A percentile compares a stretch with the other conserved stretches of the same genome.
phyloP scores from a whole-genome alignment of 257 asterid genomes.

The Linderniella brevidens region DNA sequence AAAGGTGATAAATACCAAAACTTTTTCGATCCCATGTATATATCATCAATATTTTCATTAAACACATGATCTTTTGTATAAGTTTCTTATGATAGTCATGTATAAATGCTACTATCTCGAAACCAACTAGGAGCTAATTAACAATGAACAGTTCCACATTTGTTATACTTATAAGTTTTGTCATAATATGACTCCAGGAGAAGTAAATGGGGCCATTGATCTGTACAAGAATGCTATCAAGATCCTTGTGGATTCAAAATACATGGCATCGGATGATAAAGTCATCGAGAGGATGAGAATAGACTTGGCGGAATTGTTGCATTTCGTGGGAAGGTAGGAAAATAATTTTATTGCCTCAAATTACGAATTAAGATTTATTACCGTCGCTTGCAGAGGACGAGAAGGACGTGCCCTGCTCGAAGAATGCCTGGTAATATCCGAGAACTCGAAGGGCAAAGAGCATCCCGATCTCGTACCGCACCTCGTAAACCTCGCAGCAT shows the following conservation, averaged over 20 bases:
- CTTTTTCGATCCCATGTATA: no score
- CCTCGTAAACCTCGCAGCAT: slow-evolving; percentile 75
- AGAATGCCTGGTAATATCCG: slow-evolving; percentile 49
- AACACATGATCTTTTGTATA: neutral
- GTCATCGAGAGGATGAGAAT: slow-evolving; percentile 64
- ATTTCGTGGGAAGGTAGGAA: slow-evolving; percentile 62
- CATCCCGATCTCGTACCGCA: slow-evolving; percentile 64
- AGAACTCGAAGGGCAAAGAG: slow-evolving; percentile 55
- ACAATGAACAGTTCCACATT: slow-evolving; percentile 5
- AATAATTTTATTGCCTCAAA: no score
- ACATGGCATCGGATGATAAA: slow-evolving; percentile 32
- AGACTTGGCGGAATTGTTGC: slow-evolving; percentile 88
- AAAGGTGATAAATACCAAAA: slow-evolving; percentile 58
- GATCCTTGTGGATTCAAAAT: slow-evolving; percentile 30
- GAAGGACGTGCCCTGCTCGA: slow-evolving; percentile 69
- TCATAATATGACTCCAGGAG: slow-evolving; percentile 23
- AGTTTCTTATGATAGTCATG: neutral
- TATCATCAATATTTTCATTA: neutral
- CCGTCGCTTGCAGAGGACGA: slow-evolving; percentile 30
- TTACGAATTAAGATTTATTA: neutral
- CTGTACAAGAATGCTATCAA: slow-evolving; percentile 47
- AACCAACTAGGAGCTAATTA: neutral
- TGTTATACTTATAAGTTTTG: neutral
- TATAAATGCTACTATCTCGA: slow-evolving; percentile 1
- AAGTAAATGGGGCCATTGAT: slow-evolving; percentile 55